Conservation (phyloP, 192 early-diverging fungal genomes). For the Martensiomyces pterosporus region DNA sequence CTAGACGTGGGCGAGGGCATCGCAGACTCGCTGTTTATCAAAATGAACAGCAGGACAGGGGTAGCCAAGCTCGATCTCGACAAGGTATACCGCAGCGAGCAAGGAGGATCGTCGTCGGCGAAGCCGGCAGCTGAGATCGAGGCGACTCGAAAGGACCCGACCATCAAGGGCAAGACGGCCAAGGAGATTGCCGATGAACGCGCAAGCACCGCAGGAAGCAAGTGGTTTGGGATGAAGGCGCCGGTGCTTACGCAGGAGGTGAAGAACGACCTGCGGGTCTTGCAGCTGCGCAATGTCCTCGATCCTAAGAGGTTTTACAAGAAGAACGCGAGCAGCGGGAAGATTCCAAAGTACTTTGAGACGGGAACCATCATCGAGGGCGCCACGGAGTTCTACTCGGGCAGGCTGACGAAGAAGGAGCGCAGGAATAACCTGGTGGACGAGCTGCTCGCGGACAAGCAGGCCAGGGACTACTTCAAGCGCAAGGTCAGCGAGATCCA, state of each 20-base stretch:
- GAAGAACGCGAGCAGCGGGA: constrained; percentile 57
- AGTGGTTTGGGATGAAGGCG: constrained; percentile 89
- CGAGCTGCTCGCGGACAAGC: constrained; percentile 76
- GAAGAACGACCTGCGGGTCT: constrained; percentile 83
- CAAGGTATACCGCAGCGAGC: constrained; percentile 1
- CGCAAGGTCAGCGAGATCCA: constrained; percentile 81
- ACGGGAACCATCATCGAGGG: constrained; percentile 89
- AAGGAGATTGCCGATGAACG: constrained; percentile 16
- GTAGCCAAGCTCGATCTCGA: constrained; percentile 18
- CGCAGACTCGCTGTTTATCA: constrained; percentile 3
- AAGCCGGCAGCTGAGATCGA: constrained; percentile 5
- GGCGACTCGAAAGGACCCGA: constrained; percentile 26
- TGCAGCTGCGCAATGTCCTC: constrained; percentile 80
- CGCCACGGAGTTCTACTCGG: constrained; percentile 83
- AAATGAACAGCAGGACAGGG: constrained; percentile 20
- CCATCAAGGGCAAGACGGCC: constrained; percentile 20
- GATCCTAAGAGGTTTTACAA: constrained; percentile 95
- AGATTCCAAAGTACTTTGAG: constrained; percentile 88
- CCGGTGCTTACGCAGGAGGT: constrained; percentile 82
- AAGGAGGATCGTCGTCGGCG: constrained; percentile 1
- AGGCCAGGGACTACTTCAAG: constrained; percentile 80
- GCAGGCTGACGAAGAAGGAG: constrained; percentile 81
- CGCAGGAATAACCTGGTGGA: constrained; percentile 80
- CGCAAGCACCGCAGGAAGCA: constrained; percentile 33
- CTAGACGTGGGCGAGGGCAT: constrained; percentile 7